Evolutionary conservation across 805 yeast species (phyloP).

Genomic region (Teunomyces pallodes): DNA sequence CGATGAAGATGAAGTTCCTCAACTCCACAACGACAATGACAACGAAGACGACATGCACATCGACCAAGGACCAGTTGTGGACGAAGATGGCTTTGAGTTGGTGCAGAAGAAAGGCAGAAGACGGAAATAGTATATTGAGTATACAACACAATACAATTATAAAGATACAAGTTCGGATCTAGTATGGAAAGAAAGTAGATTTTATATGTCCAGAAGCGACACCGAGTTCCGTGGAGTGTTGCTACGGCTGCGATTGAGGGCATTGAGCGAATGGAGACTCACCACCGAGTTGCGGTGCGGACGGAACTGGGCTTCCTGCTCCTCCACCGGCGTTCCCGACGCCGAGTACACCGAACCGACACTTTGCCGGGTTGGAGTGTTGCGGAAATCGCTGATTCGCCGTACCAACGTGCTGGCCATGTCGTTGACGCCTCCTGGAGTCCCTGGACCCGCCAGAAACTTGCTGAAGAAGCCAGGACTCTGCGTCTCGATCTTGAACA

Average conservation of each 20-base stretch:
- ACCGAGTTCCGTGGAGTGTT: conserved; percentile 36
- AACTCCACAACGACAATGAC: conserved; percentile 25
- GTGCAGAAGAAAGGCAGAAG: conserved; percentile 71
- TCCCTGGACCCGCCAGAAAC: conserved; percentile 19
- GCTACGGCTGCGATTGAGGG: conserved; percentile 35
- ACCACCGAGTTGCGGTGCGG: conserved; percentile 29
- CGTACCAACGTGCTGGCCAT: conserved; percentile 49
- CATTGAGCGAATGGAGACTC: conserved; percentile 40
- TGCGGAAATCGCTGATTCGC: conserved; percentile 45
- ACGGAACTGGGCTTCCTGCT: conserved; percentile 22
- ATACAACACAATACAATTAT: not conserved
- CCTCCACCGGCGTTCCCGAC: conserved; percentile 28
- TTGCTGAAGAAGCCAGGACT: conserved; percentile 20
- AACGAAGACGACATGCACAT: conserved; percentile 26
- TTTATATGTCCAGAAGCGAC: conserved; percentile 10
- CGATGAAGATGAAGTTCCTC: conserved; percentile 37
- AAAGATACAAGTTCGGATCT: too few species aligned
- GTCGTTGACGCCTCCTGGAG: conserved; percentile 43
- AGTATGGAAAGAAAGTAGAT: too few species aligned
- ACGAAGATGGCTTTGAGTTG: conserved; percentile 92
- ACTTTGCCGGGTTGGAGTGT: conserved; percentile 25
- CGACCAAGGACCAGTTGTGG: conserved; percentile 63
- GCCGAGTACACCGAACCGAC: conserved; percentile 20
- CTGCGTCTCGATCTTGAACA: conserved; percentile 43
- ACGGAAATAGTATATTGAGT: conserved; percentile 7